Percentiles rank a stretch among this genome's conserved stretches.
Evolutionary conservation across 139 green algal species (phyloP).

Genomic region (Zygnema circumcarinatum): DNA sequence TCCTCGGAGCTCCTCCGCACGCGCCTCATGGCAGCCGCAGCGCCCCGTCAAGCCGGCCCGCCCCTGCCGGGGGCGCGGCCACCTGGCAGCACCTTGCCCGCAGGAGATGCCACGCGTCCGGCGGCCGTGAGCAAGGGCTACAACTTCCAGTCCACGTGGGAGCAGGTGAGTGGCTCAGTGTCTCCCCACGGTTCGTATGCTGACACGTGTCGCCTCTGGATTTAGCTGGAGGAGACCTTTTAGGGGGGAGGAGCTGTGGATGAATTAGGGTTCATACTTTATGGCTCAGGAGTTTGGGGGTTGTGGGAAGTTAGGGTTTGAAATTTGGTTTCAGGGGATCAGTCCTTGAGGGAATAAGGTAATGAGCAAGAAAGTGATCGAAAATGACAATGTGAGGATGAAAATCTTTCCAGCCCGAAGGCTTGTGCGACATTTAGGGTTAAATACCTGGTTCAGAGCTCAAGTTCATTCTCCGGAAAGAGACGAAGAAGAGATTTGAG

Average conservation of each 20-base stretch:
- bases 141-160: constrained; percentile 39
- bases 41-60: neutral
- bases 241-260: neutral
- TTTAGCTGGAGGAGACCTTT: neutral
- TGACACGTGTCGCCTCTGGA: neutral
- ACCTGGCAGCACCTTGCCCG: neutral
- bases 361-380: no score
- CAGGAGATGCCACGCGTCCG: neutral
- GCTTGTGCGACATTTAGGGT: no score
- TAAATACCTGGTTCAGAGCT: no score
- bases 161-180: constrained; percentile 31
- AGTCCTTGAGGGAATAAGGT: no score
- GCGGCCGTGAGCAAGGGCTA: constrained; percentile 36
- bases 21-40: neutral
- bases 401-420: no score
- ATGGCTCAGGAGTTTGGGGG: no score
- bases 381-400: no score
- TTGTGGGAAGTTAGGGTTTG: no score
- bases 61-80: neutral
- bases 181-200: neutral
- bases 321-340: no score
- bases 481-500: no score
- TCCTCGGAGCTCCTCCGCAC: neutral
- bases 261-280: no score
- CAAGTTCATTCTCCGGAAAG: no score